Conservation (phyloP, 1,284 basidiomycete genomes). For the Ustilago loliicola region DNA sequence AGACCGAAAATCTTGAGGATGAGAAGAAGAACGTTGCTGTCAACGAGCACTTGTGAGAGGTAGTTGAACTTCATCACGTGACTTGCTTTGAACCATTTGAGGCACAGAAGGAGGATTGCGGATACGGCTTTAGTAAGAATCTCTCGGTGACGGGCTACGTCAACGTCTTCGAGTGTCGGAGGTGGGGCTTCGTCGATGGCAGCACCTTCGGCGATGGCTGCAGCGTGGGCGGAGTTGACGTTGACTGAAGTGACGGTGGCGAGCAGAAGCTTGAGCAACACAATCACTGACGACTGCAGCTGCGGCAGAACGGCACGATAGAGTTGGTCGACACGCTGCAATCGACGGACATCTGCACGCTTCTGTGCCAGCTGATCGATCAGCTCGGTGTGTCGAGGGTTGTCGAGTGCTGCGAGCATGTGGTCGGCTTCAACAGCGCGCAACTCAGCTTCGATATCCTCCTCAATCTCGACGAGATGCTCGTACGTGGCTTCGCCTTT, state of each 20-base stretch:
- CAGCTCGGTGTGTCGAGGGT: conserved; percentile 48
- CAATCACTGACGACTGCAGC: conserved; percentile 67
- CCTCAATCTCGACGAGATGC: conserved; percentile 61
- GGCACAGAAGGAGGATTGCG: conserved; percentile 86
- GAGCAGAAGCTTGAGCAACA: conserved; percentile 67
- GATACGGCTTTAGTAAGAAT: conserved; percentile 98
- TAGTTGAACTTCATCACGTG: conserved; percentile 98
- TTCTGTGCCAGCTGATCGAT: conserved; percentile 54
- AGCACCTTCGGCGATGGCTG: conserved; percentile 64
- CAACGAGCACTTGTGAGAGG: conserved; percentile 90
- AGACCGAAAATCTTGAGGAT: conserved; percentile 98
- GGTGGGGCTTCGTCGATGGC: conserved; percentile 74
- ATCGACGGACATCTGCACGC: conserved; percentile 60
- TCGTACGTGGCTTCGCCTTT: conserved; percentile 63
- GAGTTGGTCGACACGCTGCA: conserved; percentile 64
- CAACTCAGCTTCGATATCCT: conserved; percentile 56
- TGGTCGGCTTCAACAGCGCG: conserved; percentile 57
- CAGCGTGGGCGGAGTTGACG: conserved; percentile 64
- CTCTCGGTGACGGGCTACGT: conserved; percentile 94
- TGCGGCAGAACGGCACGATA: conserved; percentile 63
- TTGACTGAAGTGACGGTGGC: conserved; percentile 67
- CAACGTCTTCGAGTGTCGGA: conserved; percentile 91
- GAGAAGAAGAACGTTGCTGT: conserved; percentile 92
- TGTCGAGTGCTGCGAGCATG: conserved; percentile 64
- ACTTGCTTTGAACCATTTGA: conserved; percentile 96